Conservation (phyloP, 345 rosid species). For the Stellera chamaejasme region DNA sequence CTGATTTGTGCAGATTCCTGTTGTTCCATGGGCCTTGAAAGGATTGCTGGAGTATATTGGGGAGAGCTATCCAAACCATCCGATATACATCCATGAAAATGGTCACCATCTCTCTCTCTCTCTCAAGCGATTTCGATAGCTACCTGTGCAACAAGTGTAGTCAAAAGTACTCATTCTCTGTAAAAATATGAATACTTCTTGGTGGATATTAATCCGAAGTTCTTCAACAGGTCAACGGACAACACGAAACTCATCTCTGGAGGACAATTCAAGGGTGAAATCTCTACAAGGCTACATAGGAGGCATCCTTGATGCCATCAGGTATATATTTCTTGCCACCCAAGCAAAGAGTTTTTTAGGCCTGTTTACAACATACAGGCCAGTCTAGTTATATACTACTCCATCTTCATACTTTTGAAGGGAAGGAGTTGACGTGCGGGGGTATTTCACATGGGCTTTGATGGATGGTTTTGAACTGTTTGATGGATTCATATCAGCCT, state of each 20-base stretch:
- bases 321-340: constrained; percentile 20
- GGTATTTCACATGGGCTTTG: constrained; percentile 48
- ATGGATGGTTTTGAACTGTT: constrained; percentile 34
- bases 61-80: constrained; percentile 31
- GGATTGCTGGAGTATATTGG: constrained; percentile 25
- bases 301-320: constrained; percentile 32
- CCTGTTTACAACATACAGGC: too few species aligned
- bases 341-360: too few species aligned
- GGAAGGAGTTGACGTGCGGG: constrained; percentile 35
- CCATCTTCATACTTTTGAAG: constrained; percentile 11
- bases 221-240: constrained; percentile 33
- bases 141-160: neutral
- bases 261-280: constrained; percentile 36
- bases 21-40: constrained; percentile 25
- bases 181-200: neutral
- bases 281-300: constrained; percentile 39
- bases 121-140: neutral
- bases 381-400: too few species aligned
- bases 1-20: constrained; percentile 26
- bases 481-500: constrained; percentile 26
- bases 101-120: constrained; percentile 21
- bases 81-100: constrained; percentile 42
- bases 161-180: neutral
- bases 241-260: constrained; percentile 24
- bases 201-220: neutral